A percentile compares a stretch with the other conserved stretches of the same genome.
Conservation (phyloP, 2,329 filamentous ascomycete genomes). For the Diaporthe velutina region DNA sequence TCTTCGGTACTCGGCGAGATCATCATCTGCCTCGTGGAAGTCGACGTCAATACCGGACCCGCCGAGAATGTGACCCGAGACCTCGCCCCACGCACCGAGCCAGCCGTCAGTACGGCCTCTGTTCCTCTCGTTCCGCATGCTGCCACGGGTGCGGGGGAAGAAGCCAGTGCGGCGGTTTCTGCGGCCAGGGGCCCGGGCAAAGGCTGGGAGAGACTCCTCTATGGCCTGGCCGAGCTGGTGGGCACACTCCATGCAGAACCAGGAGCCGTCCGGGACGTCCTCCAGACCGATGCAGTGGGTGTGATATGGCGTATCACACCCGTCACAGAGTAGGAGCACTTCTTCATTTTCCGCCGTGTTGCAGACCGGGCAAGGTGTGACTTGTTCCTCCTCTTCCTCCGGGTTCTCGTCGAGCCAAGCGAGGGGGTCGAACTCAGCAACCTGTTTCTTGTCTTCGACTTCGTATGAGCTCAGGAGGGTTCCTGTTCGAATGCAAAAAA, state of each 20-base stretch:
- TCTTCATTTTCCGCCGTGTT: conserved; percentile 85
- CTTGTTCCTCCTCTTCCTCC: conserved; percentile 77
- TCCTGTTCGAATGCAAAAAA: conserved; percentile 55
- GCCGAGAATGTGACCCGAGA: conserved; percentile 73
- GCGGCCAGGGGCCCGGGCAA: conserved; percentile 44
- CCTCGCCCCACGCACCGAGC: conserved; percentile 85
- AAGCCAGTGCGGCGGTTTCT: conserved; percentile 50
- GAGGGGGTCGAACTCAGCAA: conserved; percentile 87
- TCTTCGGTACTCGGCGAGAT: conserved; percentile 64
- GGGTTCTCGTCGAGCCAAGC: conserved; percentile 78
- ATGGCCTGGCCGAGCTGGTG: conserved; percentile 60
- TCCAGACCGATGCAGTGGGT: conserved; percentile 91
- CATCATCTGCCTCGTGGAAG: conserved; percentile 84
- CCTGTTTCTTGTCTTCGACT: conserved; percentile 88
- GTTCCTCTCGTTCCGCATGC: conserved; percentile 66
- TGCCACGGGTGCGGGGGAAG: conserved; percentile 69
- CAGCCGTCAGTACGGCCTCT: conserved; percentile 84
- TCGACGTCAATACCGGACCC: conserved; percentile 82
- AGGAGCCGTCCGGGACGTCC: conserved; percentile 79
- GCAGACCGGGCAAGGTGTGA: conserved; percentile 86
- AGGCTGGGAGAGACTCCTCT: conserved; percentile 47
- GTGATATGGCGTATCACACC: conserved; percentile 90
- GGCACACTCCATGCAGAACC: conserved; percentile 91
- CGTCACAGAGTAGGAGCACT: conserved; percentile 88
- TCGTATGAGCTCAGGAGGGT: conserved; percentile 68